Evolutionary conservation across 2,329 filamentous ascomycete genomes (phyloP).

Genomic region (Blumeria hordei): DNA sequence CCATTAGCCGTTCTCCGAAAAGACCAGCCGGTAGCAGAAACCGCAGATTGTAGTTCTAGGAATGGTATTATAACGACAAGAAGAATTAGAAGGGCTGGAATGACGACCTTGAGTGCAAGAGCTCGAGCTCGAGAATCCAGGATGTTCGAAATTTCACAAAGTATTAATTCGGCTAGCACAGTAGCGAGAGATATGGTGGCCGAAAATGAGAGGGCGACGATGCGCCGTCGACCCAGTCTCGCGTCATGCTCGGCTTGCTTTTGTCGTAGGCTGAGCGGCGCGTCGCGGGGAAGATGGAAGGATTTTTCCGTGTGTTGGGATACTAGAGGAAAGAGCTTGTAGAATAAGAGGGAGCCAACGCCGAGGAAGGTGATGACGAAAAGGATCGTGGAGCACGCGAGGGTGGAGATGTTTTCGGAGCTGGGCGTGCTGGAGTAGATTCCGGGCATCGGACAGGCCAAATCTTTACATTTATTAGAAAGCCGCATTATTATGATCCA

Average conservation of each 20-base stretch:
- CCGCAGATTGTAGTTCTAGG: slow-evolving; percentile 40
- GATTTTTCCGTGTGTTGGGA: slow-evolving; percentile 28
- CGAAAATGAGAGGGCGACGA: slow-evolving; percentile 44
- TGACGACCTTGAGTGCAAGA: slow-evolving; percentile 41
- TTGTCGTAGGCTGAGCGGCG: slow-evolving; percentile 32
- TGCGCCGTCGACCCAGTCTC: slow-evolving; percentile 24
- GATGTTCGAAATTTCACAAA: slow-evolving; percentile 62
- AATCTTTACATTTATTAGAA: slow-evolving; percentile 7
- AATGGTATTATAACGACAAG: slow-evolving; percentile 56
- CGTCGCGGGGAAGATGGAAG: slow-evolving; percentile 35
- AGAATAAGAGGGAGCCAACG: slow-evolving; percentile 36
- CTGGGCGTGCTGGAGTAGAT: slow-evolving; percentile 5
- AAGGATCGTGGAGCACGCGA: slow-evolving; percentile 37
- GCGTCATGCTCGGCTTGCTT: slow-evolving; percentile 32
- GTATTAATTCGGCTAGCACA: slow-evolving; percentile 55
- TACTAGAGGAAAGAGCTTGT: slow-evolving; percentile 50
- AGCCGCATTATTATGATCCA: slow-evolving; percentile 8
- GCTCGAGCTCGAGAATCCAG: slow-evolving; percentile 43
- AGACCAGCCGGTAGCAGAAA: slow-evolving; percentile 31
- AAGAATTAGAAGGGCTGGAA: slow-evolving; percentile 46
- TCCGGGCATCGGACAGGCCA: background rate
- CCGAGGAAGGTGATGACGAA: slow-evolving; percentile 46
- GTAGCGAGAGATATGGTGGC: slow-evolving; percentile 53
- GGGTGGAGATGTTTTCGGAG: slow-evolving; percentile 18
- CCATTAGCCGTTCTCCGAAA: slow-evolving; percentile 34